Evolutionary conservation across 2,329 filamentous ascomycete genomes (phyloP).

Genomic region (Mycogone perniciosa): DNA sequence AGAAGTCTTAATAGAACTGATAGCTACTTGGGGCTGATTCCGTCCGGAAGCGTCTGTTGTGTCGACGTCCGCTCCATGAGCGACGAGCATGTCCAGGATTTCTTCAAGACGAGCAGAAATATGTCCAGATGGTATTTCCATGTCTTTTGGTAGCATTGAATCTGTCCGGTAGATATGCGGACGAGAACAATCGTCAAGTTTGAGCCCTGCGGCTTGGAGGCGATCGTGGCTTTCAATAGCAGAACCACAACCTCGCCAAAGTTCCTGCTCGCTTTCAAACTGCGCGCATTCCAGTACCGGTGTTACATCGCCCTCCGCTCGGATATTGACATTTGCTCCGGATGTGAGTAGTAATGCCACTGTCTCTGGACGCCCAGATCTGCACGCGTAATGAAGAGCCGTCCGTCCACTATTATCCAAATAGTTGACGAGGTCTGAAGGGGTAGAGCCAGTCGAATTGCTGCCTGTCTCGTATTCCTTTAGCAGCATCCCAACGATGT

Average conservation of each 20-base stretch:
- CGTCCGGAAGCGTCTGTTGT: background rate
- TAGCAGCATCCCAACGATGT: slow-evolving; percentile 26
- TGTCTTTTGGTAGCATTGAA: too few species aligned
- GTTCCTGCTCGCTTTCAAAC: slow-evolving; percentile 6
- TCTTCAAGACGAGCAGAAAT: slow-evolving; percentile 16
- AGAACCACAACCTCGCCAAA: background rate
- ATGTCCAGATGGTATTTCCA: background rate
- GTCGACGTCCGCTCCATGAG: slow-evolving; percentile 10
- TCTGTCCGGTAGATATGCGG: background rate
- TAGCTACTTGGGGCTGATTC: background rate
- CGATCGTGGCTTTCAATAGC: too few species aligned
- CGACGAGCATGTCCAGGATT: slow-evolving; percentile 19
- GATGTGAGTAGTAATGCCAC: slow-evolving; percentile 19
- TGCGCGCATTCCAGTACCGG: slow-evolving; percentile 11
- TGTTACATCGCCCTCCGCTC: background rate
- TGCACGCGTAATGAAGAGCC: slow-evolving; percentile 20
- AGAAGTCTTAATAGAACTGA: background rate
- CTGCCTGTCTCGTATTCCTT: background rate
- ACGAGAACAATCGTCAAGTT: background rate
- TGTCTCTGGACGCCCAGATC: slow-evolving; percentile 16
- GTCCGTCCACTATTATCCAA: background rate
- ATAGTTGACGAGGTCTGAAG: background rate
- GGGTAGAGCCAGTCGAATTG: background rate
- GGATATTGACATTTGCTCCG: slow-evolving; percentile 10
- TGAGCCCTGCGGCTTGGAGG: background rate